Conservation (phyloP, 441 rosid species). For the Erodium moschatum region DNA sequence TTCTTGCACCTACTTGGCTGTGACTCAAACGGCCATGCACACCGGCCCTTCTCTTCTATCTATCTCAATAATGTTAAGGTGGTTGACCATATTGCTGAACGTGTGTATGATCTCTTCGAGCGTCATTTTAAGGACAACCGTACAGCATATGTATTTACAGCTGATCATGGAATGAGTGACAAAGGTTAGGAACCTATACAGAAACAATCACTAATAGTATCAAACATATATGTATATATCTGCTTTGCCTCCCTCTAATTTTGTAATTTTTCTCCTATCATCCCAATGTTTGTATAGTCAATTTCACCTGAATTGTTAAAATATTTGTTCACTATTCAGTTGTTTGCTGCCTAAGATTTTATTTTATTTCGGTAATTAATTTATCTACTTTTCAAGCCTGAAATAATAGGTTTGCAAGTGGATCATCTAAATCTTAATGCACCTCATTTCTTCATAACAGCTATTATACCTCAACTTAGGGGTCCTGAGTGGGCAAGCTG, state of each 20-base stretch:
- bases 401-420: background rate
- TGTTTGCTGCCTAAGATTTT: background rate
- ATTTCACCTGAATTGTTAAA: background rate
- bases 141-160: slow-evolving; percentile 79
- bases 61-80: slow-evolving; percentile 95
- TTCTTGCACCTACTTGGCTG: slow-evolving; percentile 95
- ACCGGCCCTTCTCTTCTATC: slow-evolving; percentile 85
- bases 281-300: background rate
- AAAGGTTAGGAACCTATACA: slow-evolving; percentile 45
- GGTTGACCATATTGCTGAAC: slow-evolving; percentile 80
- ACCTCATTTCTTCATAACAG: background rate
- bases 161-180: slow-evolving; percentile 99
- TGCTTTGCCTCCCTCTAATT: background rate
- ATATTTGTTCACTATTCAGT: background rate
- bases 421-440: background rate
- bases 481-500: background rate
- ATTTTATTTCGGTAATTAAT: background rate
- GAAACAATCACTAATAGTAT: background rate
- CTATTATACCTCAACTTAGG: background rate
- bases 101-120: slow-evolving; percentile 68
- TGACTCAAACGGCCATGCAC: slow-evolving; percentile 98
- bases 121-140: slow-evolving; percentile 78
- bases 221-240: background rate
- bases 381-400: background rate
- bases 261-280: background rate